Conservation (phyloP, 331 rosid genomes). For the Acacia pycnantha region DNA sequence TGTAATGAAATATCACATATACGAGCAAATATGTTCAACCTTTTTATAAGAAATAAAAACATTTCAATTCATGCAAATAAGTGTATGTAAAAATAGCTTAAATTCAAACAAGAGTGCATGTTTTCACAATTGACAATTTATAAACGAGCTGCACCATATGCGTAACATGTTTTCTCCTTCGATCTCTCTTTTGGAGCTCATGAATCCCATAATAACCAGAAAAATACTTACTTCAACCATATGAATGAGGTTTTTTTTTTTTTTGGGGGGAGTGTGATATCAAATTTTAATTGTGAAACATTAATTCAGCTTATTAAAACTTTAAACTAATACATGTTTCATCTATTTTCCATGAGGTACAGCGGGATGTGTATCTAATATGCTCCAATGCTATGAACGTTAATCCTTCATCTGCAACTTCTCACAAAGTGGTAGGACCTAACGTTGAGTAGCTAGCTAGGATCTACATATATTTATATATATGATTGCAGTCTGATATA, state of each 20-base stretch:
- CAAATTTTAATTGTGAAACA: not conserved
- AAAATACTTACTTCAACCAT: not conserved
- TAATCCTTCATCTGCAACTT: conserved; percentile 34
- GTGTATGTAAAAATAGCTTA: no score
- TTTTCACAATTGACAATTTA: no score
- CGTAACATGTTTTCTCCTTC: no score
- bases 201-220: not conserved
- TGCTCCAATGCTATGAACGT: conserved; percentile 45
- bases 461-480: not conserved
- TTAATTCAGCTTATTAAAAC: not conserved
- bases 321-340: conserved; percentile 20
- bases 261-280: not conserved
- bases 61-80: no score
- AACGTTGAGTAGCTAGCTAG: not conserved
- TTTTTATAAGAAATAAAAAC: no score
- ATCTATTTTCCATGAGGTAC: conserved; percentile 28
- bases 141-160: no score
- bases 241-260: not conserved
- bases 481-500: not conserved
- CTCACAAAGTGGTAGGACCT: conserved; percentile 45
- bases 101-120: no score
- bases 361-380: conserved; percentile 52
- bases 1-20: no score
- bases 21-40: no score
- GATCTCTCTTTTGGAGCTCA: not conserved